Evolutionary conservation across 768 basidiomycete species (phyloP).

Genomic region (Punctularia strigosozonata): DNA sequence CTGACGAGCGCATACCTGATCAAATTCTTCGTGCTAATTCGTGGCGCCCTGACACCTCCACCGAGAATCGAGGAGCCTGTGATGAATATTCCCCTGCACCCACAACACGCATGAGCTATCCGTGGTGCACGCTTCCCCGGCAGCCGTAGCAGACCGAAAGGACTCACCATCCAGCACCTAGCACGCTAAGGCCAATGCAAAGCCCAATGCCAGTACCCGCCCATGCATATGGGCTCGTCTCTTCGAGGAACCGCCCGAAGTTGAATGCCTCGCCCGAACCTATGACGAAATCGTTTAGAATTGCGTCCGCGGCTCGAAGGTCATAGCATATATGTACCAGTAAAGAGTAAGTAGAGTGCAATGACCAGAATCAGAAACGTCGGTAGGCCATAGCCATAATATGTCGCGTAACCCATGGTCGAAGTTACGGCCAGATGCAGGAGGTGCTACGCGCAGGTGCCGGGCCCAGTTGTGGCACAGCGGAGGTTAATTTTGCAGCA

Average conservation of each 20-base stretch:
- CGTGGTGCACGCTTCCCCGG: too few relatives aligned
- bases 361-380: conserved; percentile 51
- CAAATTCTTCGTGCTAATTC: conserved; percentile 94
- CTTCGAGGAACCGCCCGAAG: conserved; percentile 86
- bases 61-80: conserved; percentile 96
- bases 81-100: conserved; percentile 86
- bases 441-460: background rate
- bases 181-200: conserved; percentile 86
- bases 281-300: conserved; percentile 18
- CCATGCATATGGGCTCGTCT: conserved; percentile 91
- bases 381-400: conserved; percentile 61
- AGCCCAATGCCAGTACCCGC: conserved; percentile 83
- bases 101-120: conserved; percentile 2
- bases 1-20: conserved; percentile 54
- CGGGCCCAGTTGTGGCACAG: too few relatives aligned
- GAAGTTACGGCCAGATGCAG: conserved; percentile 4
- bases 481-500: too few relatives aligned
- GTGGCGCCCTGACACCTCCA: conserved; percentile 85
- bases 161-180: conserved; percentile 90
- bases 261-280: conserved; percentile 90
- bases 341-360: conserved; percentile 82
- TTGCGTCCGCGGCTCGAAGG: background rate
- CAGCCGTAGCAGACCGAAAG: background rate
- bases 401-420: conserved; percentile 26
- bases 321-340: conserved; percentile 35